Evolutionary conservation across 192 early-diverging fungal genomes (phyloP).

Genomic region (Coemansia sp.): DNA sequence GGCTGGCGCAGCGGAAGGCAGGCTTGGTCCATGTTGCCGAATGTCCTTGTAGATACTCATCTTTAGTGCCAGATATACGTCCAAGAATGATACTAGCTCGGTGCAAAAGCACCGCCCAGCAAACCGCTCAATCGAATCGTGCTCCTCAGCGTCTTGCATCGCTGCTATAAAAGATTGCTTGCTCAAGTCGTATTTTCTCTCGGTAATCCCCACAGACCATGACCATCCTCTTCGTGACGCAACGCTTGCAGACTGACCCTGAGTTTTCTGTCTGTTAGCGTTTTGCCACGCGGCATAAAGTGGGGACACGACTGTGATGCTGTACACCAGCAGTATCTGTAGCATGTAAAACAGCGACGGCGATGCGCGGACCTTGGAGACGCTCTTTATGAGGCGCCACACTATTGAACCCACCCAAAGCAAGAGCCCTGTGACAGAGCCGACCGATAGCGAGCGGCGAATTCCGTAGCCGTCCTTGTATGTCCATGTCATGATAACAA

Average conservation of each 20-base stretch:
- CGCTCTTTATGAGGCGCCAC: constrained; percentile 5
- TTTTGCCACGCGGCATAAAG: constrained; percentile 10
- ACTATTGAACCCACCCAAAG: constrained; percentile 12
- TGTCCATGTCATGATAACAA: constrained; percentile 9
- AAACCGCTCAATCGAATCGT: constrained; percentile 16
- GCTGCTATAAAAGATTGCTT: constrained; percentile 25
- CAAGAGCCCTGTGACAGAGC: constrained; percentile 5
- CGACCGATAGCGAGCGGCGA: constrained; percentile 13
- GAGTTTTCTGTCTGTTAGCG: neutral
- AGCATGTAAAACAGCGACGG: constrained; percentile 13
- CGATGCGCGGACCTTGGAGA: constrained; percentile 5
- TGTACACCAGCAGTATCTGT: constrained; percentile 19
- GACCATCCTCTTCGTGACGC: constrained; percentile 7
- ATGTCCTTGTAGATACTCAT: constrained; percentile 11
- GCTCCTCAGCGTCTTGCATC: constrained; percentile 22
- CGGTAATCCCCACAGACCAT: constrained; percentile 7
- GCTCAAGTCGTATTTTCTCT: constrained; percentile 17
- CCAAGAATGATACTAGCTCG: constrained; percentile 30
- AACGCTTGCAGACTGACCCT: neutral
- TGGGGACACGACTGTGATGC: constrained; percentile 13
- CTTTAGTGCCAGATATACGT: constrained; percentile 26
- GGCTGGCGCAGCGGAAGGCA: neutral
- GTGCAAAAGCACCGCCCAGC: constrained; percentile 32
- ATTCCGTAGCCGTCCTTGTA: constrained; percentile 36
- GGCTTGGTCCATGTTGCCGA: neutral